phyloP scores from a whole-genome alignment of 148 eudicot genomes.

The Cornus controversa region DNA sequence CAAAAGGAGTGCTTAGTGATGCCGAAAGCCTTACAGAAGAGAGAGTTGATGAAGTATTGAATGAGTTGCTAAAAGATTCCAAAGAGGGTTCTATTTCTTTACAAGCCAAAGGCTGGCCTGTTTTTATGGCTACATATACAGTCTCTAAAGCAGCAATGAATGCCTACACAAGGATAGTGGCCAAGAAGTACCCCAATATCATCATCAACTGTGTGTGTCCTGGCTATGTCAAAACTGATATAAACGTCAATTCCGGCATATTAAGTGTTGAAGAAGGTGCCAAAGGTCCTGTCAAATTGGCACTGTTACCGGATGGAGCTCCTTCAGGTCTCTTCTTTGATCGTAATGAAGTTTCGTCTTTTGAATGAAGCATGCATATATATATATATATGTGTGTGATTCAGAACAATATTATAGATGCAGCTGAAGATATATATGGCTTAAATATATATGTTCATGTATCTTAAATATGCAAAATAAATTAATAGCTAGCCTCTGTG shows the following conservation, averaged over 20 bases:
- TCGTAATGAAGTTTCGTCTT: slow-evolving; percentile 7
- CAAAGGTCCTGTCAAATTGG: slow-evolving; percentile 10
- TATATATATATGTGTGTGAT: no score
- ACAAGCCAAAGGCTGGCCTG: slow-evolving; percentile 28
- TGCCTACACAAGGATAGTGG: slow-evolving; percentile 37
- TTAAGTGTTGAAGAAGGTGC: slow-evolving; percentile 34
- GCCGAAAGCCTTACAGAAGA: slow-evolving; percentile 44
- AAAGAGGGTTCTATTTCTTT: slow-evolving; percentile 6
- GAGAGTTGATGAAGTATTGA: slow-evolving; percentile 31
- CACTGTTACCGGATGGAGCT: slow-evolving; percentile 16
- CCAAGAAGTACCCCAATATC: slow-evolving; percentile 18
- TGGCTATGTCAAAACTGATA: slow-evolving; percentile 37
- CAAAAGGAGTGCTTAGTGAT: slow-evolving; percentile 25
- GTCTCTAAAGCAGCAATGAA: slow-evolving; percentile 36
- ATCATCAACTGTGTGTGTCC: slow-evolving; percentile 34
- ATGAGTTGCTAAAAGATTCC: slow-evolving; percentile 33
- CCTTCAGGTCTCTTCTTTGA: slow-evolving; percentile 21
- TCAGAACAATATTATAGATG: no score
- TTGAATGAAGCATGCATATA: no score
- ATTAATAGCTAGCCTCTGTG: no score
- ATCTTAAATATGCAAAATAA: no score
- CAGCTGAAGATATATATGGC: no score
- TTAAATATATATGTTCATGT: no score
- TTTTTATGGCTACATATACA: slow-evolving; percentile 8
- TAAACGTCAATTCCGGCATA: slow-evolving; percentile 17